phyloP scores from a whole-genome alignment of 768 basidiomycete species.

The Hypholoma fasciculare region DNA sequence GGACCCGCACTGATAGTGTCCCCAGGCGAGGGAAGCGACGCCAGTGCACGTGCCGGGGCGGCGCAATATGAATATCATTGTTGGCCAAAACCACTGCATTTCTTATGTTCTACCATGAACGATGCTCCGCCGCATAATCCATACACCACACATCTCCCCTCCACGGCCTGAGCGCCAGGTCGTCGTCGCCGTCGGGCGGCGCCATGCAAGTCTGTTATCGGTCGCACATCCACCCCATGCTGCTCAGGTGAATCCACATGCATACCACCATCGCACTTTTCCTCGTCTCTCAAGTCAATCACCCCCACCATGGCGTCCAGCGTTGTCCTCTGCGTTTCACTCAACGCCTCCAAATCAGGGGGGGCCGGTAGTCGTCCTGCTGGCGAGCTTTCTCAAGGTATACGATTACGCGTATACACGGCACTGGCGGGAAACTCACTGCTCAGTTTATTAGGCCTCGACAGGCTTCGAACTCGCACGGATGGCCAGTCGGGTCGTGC shows the following conservation, averaged over 20 bases:
- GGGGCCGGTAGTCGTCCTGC: constrained; percentile 49
- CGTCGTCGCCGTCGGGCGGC: constrained; percentile 5
- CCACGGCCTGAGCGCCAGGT: constrained; percentile 12
- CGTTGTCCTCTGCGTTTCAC: constrained; percentile 30
- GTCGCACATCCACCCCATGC: background rate
- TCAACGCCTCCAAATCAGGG: constrained; percentile 34
- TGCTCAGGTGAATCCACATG: background rate
- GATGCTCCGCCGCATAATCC: constrained; percentile 50
- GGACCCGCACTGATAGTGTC: background rate
- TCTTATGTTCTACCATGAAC: constrained; percentile 40
- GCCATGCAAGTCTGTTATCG: constrained; percentile 1
- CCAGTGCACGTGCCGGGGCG: background rate
- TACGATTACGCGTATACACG: constrained; percentile 5
- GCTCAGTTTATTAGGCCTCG: constrained; percentile 52
- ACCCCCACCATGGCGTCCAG: constrained; percentile 9
- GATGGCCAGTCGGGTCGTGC: constrained; percentile 66
- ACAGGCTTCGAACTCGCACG: constrained; percentile 71
- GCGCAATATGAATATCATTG: background rate
- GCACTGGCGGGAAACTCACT: background rate
- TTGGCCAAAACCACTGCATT: constrained; percentile 6
- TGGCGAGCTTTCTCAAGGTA: constrained; percentile 68
- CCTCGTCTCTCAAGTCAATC: constrained; percentile 11
- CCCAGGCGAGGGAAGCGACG: background rate
- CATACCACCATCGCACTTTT: constrained; percentile 3
- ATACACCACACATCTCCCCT: constrained; percentile 22